phyloP scores from a whole-genome alignment of 768 basidiomycete genomes.

The Rhodosporidiobolus odoratus region DNA sequence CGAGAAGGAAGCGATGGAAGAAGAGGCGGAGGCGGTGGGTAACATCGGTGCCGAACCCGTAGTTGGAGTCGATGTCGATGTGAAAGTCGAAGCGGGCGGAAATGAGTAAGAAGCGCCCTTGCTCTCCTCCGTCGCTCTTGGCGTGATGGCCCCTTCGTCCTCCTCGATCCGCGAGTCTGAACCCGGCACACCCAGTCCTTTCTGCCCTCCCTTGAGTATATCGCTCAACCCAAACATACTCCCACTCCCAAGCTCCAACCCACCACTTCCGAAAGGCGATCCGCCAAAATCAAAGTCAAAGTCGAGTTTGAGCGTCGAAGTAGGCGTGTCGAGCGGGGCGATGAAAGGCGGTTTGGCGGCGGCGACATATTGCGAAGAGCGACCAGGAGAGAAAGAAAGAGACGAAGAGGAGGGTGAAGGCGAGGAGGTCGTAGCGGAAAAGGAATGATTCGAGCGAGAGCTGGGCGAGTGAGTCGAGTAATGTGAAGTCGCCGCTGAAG shows the following conservation, averaged over 20 bases:
- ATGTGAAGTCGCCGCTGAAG: too few species aligned
- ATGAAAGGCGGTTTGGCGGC: not conserved
- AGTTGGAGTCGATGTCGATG: too few species aligned
- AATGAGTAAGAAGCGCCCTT: too few species aligned
- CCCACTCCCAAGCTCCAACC: too few species aligned
- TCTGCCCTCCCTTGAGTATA: conserved; percentile 7
- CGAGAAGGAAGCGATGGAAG: not conserved
- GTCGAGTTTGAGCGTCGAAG: conserved; percentile 3
- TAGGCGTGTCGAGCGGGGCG: not conserved
- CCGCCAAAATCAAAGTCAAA: conserved; percentile 29
- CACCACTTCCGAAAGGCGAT: conserved; percentile 21
- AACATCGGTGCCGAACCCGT: too few species aligned
- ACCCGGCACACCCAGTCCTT: too few species aligned
- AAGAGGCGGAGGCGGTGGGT: not conserved
- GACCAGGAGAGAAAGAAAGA: not conserved
- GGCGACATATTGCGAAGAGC: not conserved
- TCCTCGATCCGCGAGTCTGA: too few species aligned
- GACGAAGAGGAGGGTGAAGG: not conserved
- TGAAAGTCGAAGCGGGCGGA: too few species aligned
- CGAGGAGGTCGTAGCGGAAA: not conserved
- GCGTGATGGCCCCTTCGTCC: too few species aligned
- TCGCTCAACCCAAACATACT: conserved; percentile 30
- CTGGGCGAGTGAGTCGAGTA: not conserved
- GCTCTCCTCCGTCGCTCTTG: too few species aligned
- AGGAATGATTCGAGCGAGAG: not conserved